phyloP scores from a whole-genome alignment of 2,329 filamentous ascomycete genomes.

The Exophiala spinifera region DNA sequence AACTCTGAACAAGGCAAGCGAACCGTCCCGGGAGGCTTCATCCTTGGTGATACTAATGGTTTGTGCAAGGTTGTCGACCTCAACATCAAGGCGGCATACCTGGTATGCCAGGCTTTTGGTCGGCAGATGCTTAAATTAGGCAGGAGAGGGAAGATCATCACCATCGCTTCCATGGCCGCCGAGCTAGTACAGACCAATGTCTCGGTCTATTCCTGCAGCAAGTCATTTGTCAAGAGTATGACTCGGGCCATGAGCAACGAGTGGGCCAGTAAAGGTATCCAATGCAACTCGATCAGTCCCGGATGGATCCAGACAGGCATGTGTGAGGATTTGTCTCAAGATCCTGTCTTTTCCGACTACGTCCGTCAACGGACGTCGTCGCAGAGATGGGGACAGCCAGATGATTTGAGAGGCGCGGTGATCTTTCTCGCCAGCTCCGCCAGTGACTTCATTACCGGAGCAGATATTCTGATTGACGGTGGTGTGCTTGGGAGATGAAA shows the following conservation, averaged over 20 bases:
- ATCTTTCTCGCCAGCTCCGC: constrained; percentile 7
- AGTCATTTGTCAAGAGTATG: neutral
- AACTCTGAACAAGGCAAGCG: neutral
- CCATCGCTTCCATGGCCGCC: constrained; percentile 1
- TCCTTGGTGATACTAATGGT: neutral
- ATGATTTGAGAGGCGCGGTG: constrained; percentile 2
- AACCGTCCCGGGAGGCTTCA: neutral
- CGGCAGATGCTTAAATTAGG: neutral
- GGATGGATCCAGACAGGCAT: constrained; percentile 6
- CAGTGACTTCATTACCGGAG: constrained; percentile 10
- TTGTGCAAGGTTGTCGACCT: neutral
- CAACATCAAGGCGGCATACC: constrained; percentile 4
- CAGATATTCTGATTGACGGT: constrained; percentile 7
- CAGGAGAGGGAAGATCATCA: neutral
- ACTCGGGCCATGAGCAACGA: neutral
- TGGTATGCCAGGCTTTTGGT: constrained; percentile 1
- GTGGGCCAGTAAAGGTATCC: constrained; percentile 2
- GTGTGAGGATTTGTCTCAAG: neutral
- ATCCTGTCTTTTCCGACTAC: neutral
- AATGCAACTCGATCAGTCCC: neutral
- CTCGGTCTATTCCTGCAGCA: neutral
- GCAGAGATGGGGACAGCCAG: constrained; percentile 5
- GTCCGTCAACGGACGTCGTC: neutral
- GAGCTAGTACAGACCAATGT: neutral
- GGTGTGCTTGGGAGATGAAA: constrained; percentile 33